Base-by-base conservation (phyloP, 441 rosid species). In the Gossypium trilobum region DNA sequence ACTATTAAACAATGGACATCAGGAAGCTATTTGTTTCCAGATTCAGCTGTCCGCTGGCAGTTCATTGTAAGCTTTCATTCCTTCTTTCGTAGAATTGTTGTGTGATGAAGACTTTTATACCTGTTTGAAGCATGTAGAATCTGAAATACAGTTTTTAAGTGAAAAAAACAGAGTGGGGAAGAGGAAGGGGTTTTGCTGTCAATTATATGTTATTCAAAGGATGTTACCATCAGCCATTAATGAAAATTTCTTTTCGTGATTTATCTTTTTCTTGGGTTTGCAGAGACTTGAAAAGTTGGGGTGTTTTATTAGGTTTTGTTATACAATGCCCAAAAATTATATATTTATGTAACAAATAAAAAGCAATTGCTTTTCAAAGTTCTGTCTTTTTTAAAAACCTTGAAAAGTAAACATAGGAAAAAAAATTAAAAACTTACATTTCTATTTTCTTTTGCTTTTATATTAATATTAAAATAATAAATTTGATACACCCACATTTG, bases 221-320 rank as follows among this genome's bases (percentile, higher is more conserved):
- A 48, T n/a, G 10, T 72, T 57, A 56, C 76, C 61, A 20, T 71
- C 57, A 19, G 73, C 57, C 78, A 69, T 78, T 72, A 77, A 77
- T 80, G 77, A 68, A 57, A 77, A 73, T 22, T 74, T 79, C 16
- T 20, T 44, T 55, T 27, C 39, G 31, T 3, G 48, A 42, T 42
- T 42, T 10, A 42, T 42, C 48, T 42, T 42, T 42, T 42, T 42
- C 48, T 42, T 42, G 48, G 48, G 48, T 42, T 10, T 42, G n/a
- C 48, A 10, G 48, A 42, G 48, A 42, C 48, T 42, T 42, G n/a
- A 10, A 42, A 42, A 42, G 48, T 42, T 42, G 10, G 13, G 48
- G 48, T 42, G 48, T 42, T 42, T 10, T 42, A 42, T 42, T 42
- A 42, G n/a, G n/a, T 42, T 42, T 42, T 42, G 48, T 42, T 0